phyloP scores from a whole-genome alignment of 208 protist genomes.

The Leishmania turanica region DNA sequence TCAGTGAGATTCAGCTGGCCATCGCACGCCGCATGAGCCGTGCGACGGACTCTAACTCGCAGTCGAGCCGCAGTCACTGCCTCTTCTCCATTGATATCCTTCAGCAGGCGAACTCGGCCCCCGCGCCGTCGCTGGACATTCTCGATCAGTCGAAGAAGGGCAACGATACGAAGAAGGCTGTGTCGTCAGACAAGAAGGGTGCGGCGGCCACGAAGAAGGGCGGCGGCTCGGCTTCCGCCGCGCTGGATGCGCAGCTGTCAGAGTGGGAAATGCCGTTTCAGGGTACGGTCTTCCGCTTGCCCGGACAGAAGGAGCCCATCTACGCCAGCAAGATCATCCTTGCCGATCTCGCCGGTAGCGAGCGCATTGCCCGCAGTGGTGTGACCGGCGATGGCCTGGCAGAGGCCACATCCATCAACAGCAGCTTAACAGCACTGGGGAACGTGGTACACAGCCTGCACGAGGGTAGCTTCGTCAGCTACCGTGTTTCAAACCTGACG shows the following conservation, averaged over 20 bases:
- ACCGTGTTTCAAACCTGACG: conserved; percentile 91
- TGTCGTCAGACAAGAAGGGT: conserved; percentile 8
- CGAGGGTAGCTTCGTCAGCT: conserved; percentile 84
- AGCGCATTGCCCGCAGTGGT: conserved; percentile 70
- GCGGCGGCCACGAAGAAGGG: conserved; percentile 23
- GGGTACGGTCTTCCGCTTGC: conserved; percentile 57
- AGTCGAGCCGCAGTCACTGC: conserved; percentile 91
- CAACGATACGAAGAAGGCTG: conserved; percentile 21
- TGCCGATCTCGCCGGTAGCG: conserved; percentile 94
- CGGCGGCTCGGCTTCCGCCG: not conserved
- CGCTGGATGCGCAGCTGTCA: conserved; percentile 23
- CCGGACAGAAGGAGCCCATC: conserved; percentile 78
- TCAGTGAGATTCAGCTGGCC: conserved; percentile 77
- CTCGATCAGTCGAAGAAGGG: conserved; percentile 48
- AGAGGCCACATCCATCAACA: conserved; percentile 93
- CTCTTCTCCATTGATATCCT: conserved; percentile 92
- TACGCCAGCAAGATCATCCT: conserved; percentile 89
- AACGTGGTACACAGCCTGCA: conserved; percentile 92
- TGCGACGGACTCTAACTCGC: conserved; percentile 86
- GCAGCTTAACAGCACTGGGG: conserved; percentile 91
- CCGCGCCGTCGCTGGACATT: conserved; percentile 61
- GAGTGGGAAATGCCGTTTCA: conserved; percentile 80
- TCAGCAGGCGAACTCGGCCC: conserved; percentile 72
- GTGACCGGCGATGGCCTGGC: conserved; percentile 73
- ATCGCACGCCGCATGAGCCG: conserved; percentile 68